These are phyloP conservation scores for Botrytis paeoniae DNA, from an alignment of 2,329 filamentous ascomycete genomes.

Conservation along the genomic window DNA sequence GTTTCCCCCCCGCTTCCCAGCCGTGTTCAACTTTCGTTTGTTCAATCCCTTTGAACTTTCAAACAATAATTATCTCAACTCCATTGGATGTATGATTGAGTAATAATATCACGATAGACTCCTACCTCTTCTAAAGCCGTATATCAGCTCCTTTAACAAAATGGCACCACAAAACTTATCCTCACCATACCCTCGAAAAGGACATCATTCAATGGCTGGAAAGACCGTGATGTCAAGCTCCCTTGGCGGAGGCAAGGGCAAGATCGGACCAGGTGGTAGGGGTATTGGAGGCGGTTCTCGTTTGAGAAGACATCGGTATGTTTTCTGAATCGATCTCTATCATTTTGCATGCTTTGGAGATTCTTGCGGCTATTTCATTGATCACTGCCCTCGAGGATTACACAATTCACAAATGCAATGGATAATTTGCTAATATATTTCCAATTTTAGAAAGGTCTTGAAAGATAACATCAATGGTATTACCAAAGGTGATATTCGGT, in stretches of 20 bases:
- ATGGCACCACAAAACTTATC: neutral
- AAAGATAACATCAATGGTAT: constrained; percentile 50
- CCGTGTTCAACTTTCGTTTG: neutral
- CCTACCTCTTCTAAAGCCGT: neutral
- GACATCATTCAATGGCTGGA: neutral
- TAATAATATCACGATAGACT: neutral
- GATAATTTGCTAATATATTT: constrained; percentile 4
- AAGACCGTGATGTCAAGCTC: neutral
- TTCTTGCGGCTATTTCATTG: neutral
- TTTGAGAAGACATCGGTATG: constrained; percentile 21
- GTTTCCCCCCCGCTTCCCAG: neutral
- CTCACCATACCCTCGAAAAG: neutral
- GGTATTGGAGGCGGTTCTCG: constrained; percentile 20
- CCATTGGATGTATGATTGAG: neutral
- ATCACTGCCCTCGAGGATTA: neutral
- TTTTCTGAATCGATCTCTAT: neutral
- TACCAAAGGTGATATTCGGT: constrained; percentile 56
- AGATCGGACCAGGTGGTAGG: constrained; percentile 14
- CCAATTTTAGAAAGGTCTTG: constrained; percentile 44
- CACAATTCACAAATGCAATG: neutral
- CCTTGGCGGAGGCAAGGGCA: constrained; percentile 22
- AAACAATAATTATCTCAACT: neutral
- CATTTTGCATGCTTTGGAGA: neutral
- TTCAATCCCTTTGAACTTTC: neutral
- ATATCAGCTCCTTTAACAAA: neutral